phyloP scores from a whole-genome alignment of 164 flowering plant species.

The Tetracentron sinense region DNA sequence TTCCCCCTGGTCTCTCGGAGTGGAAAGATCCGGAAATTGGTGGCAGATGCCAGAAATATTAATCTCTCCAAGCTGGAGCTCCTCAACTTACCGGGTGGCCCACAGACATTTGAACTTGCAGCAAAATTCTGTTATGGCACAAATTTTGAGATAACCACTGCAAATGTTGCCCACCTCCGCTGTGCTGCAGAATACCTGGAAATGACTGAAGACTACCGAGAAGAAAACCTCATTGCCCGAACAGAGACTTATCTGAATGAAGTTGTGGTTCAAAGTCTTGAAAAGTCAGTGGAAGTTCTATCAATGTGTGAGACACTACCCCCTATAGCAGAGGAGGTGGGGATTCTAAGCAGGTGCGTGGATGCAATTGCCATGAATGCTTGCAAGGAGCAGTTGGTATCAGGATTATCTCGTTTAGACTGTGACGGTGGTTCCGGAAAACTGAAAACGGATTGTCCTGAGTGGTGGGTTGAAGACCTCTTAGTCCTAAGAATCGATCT shows the following conservation, averaged over 20 bases:
- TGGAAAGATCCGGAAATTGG: slow-evolving; percentile 57
- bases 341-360: slow-evolving; percentile 44
- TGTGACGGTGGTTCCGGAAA: slow-evolving; percentile 33
- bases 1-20: slow-evolving; percentile 65
- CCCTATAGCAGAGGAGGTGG: slow-evolving; percentile 47
- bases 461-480: slow-evolving; percentile 78
- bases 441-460: slow-evolving; percentile 32
- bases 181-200: slow-evolving; percentile 71
- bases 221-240: slow-evolving; percentile 52
- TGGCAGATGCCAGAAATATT: slow-evolving; percentile 45
- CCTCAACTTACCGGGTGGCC: slow-evolving; percentile 56
- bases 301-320: slow-evolving; percentile 40
- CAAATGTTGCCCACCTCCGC: slow-evolving; percentile 55
- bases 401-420: slow-evolving; percentile 51
- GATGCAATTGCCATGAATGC: slow-evolving; percentile 59
- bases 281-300: slow-evolving; percentile 54
- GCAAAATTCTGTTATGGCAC: slow-evolving; percentile 67
- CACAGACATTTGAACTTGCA: slow-evolving; percentile 54
- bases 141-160: slow-evolving; percentile 58
- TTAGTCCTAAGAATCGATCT: slow-evolving; percentile 44
- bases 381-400: slow-evolving; percentile 57
- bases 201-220: slow-evolving; percentile 66
- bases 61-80: slow-evolving; percentile 44
- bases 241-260: slow-evolving; percentile 52
- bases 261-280: slow-evolving; percentile 48